phyloP scores from a whole-genome alignment of 495 filamentous ascomycete genomes.

The Aspergillus saccharolyticus region DNA sequence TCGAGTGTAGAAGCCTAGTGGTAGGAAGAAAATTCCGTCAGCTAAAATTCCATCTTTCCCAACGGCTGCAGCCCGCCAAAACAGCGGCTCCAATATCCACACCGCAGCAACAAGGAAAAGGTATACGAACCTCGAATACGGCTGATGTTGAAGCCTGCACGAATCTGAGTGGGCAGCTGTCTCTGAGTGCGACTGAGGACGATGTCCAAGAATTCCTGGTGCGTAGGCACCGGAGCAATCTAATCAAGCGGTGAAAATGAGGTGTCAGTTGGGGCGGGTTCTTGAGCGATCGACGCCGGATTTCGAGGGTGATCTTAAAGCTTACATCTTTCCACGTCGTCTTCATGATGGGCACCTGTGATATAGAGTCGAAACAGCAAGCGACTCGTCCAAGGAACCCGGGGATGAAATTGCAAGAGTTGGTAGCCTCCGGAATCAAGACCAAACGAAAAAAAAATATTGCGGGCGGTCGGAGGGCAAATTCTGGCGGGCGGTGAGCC shows the following conservation, averaged over 20 bases:
- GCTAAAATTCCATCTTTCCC: background rate
- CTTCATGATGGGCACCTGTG: conserved; percentile 53
- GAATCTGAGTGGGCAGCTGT: conserved; percentile 90
- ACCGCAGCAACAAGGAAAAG: background rate
- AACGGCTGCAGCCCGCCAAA: background rate
- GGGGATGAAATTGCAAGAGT: conserved; percentile 10
- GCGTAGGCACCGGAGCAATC: conserved; percentile 88
- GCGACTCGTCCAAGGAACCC: conserved; percentile 19
- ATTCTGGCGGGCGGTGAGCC: conserved; percentile 30
- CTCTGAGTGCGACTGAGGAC: conserved; percentile 92
- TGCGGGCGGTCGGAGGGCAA: conserved; percentile 14
- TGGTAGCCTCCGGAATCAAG: background rate
- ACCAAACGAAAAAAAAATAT: conserved; percentile 22
- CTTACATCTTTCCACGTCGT: conserved; percentile 65
- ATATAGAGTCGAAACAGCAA: conserved; percentile 22
- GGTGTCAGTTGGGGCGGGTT: conserved; percentile 13
- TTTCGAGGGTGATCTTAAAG: background rate
- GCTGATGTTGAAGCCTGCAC: conserved; percentile 92
- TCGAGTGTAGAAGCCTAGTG: conserved; percentile 80
- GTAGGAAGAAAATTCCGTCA: conserved; percentile 15
- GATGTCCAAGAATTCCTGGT: conserved; percentile 94
- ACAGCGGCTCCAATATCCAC: background rate
- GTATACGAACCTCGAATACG: conserved; percentile 69
- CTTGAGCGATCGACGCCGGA: background rate
- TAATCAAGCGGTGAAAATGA: conserved; percentile 37